Evolutionary conservation across 306 rosid species (phyloP), one percentile per base, ranked within the genome.

Genomic region (Erythrophleum fordii): DNA sequence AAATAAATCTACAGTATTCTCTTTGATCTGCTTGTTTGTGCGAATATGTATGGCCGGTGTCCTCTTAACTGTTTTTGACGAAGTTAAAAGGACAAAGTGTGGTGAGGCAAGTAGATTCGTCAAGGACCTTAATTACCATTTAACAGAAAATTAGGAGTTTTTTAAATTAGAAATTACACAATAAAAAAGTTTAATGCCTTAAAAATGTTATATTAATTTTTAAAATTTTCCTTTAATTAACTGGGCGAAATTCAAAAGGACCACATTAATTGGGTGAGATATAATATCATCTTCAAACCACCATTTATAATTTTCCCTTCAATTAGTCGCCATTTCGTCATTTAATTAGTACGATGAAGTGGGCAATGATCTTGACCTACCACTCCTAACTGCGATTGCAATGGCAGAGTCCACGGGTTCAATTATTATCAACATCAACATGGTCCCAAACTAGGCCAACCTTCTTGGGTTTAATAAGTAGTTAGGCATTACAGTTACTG

Each of bases 401-500:
- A 69, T 29, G 13, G 35, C 4, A 78, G 34, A 26, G 45, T 11
- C 76, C 45, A 41, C 69, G 14, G 7, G 41, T 2, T 29, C 68
- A 78, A 53, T 17, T 44, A 78, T 77, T 56, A 22, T 14, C 10
- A 11, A 35, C n/a, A n/a, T 14, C 34, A 26, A 9, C 8, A 29
- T 4, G 39, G 49, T 29, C 39, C 29, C 62, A n/a, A 29, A 44
- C 13, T 44, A 46, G 11, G 58, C 82, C 82, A 62, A 62, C 69
- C 69, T 31, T 11, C 2, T 44, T 1, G 0, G 48, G 12, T 8
- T 44, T 34, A 17, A 6, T 16, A 22, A 7, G 11, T 35, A 59
- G 59, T 56, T 28, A 76, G 22, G 45, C 5, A 64, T 17, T 46
- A 25, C 7, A 29, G 64, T 62, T 16, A 64, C 49, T 49, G 67